Evolutionary conservation across 208 protist species (phyloP), one percentile per base, ranked within the genome.

Genomic region (Lotmaria passim): DNA sequence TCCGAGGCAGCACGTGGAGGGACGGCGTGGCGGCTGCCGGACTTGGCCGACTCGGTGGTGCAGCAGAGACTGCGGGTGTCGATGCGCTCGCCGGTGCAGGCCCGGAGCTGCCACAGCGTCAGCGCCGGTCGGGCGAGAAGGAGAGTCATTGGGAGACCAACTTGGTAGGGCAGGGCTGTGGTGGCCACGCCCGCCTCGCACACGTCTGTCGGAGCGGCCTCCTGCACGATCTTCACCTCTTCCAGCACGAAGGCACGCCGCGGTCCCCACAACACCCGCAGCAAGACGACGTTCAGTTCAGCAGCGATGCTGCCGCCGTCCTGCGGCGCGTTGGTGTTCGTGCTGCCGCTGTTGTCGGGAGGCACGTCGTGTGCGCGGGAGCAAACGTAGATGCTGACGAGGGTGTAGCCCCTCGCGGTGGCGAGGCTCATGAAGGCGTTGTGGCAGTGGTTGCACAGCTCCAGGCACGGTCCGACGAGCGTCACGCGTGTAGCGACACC

Each of bases 401-500:
- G 38, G 23, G 6, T 63, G 67, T 59, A 55, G 19, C 50, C 60
- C 1, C 36, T 30, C 26, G 47, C 39, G 44, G 39, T 2, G 23
- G 41, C 4, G 3, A 36, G 6, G 8, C 15, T 36, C 8, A 50
- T 61, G 41, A 68, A 69, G 23, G 52, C 53, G 63, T 85, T 91
- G 34, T 69, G 56, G 39, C 87, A 93, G 31, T 58, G 63, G 52
- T 62, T 76, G 72, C 87, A 93, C 8, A 88, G 72, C 73, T 86
- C 78, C 41, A 84, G 46, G 60, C 87, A 93, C 3, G 87, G 85
- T 17, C 87, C 86, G 5, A 87, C 65, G 39, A 88, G 78, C 52
- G 51, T 69, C 3, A 85, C 60, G 26, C 68, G 67, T 31, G 81
- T 83, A 10, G 79, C 82, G 21, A 87, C 57, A 14, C 86, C 86